phyloP scores from a whole-genome alignment of 2,329 filamentous ascomycete genomes.

The Trichophyton benhamiae region DNA sequence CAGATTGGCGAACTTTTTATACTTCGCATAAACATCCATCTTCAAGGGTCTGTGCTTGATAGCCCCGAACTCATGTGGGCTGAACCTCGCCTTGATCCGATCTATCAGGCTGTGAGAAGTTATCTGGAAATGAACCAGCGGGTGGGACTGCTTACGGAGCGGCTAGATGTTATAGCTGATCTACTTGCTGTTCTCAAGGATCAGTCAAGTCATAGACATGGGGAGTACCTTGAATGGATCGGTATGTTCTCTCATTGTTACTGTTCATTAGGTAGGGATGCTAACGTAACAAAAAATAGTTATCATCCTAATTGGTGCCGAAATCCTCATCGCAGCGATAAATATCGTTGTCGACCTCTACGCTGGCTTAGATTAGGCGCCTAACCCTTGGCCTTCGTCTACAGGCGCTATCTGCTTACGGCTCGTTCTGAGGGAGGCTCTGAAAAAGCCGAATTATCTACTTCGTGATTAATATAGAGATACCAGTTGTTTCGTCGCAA shows the following conservation, averaged over 20 bases:
- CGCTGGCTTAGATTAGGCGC: conserved; percentile 46
- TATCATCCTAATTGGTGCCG: conserved; percentile 87
- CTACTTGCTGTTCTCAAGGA: conserved; percentile 87
- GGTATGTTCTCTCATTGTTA: conserved; percentile 43
- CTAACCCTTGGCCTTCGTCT: neutral
- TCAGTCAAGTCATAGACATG: conserved; percentile 85
- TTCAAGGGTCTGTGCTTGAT: conserved; percentile 92
- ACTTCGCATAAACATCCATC: conserved; percentile 90
- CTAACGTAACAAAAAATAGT: conserved; percentile 42
- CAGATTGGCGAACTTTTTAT: conserved; percentile 98
- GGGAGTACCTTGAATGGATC: conserved; percentile 81
- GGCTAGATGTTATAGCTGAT: conserved; percentile 86
- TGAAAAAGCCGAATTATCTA: neutral
- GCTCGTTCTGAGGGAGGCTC: neutral
- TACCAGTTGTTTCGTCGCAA: neutral
- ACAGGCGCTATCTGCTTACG: too few relatives aligned
- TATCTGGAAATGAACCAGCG: conserved; percentile 98
- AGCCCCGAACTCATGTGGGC: conserved; percentile 98
- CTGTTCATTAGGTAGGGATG: conserved; percentile 8
- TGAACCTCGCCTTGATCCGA: conserved; percentile 88
- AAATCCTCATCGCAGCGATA: conserved; percentile 82
- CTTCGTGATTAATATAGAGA: neutral
- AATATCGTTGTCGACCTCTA: conserved; percentile 95
- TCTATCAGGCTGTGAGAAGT: conserved; percentile 87
- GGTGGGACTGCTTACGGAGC: conserved; percentile 75